Evolutionary conservation across 163 green algal species (phyloP).

Genomic region (Scenedesmus sp.): DNA sequence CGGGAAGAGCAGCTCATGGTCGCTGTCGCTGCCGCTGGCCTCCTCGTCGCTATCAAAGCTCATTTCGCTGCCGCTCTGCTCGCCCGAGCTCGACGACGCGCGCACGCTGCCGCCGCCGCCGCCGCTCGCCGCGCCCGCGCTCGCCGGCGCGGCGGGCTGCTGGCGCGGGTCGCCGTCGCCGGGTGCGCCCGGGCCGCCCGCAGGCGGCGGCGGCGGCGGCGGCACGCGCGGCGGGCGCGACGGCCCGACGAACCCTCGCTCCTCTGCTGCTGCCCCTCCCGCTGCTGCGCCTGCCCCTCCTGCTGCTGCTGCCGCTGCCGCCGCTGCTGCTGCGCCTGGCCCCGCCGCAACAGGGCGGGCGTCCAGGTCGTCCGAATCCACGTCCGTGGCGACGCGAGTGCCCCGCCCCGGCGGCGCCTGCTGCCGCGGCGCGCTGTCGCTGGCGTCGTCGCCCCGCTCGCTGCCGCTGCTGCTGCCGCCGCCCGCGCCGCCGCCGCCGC

Average conservation of each 20-base stretch:
- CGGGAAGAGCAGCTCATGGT: constrained; percentile 16
- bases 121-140: no score
- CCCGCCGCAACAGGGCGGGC: background rate
- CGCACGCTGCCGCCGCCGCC: no score
- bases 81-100: no score
- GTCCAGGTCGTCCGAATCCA: constrained; percentile 31
- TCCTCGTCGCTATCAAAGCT: background rate
- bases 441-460: background rate
- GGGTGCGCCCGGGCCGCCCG: no score
- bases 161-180: no score
- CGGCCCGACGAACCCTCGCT: no score
- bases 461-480: constrained; percentile 21
- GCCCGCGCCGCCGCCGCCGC: constrained; percentile 6
- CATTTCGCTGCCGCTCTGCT: no score
- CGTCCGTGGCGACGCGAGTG: constrained; percentile 19
- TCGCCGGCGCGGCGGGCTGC: no score
- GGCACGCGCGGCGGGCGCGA: no score
- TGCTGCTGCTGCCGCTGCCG: constrained; percentile 24
- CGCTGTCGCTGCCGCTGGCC: no score
- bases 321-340: constrained; percentile 36
- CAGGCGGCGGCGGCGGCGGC: no score
- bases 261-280: constrained; percentile 37
- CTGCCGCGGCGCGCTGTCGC: background rate
- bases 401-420: background rate
- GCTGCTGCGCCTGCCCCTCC: constrained; percentile 6